Base-by-base conservation (phyloP, 2,329 filamentous ascomycete species). In the Lasiodiplodia hormozganensis region DNA sequence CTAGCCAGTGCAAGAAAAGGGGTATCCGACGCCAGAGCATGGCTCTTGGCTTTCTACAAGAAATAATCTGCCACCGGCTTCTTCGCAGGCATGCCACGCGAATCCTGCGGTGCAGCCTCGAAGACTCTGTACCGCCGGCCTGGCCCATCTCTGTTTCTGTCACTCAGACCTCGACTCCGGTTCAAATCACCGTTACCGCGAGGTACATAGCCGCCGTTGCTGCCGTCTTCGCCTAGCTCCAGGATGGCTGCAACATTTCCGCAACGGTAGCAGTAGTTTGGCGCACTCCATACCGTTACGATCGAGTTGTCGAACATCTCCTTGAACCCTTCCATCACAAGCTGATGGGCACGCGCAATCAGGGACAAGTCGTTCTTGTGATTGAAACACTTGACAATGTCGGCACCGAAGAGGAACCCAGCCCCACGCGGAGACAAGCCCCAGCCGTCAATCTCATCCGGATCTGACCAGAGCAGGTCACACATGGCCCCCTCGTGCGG, bases 281-380 rank as follows among this genome's bases (percentile, higher is more conserved):
- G 96, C 4, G 96, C 96, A 18, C 79, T 81, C 84, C 96, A 99
- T n/a, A 99, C 96, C 0, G 96, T 99, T 52, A 98, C 96, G 71
- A 99, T 97, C 58, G 90, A 93, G 16, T 90, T 91, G 77, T 97
- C 93, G 76, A 98, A 99, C 94, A 98, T 98, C 79, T 98, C 96
- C 82, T 98, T 98, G 81, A 97, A 99, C 0, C 96, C 96, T 79
- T 99, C 96, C 96, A 98, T 99, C 72, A 99, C 96, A 25, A 99
- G 89, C 80, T 99, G 96, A 78, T 99, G 96, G 0, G 96, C 96
- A 67, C 96, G 89, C 21, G 95, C 96, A 72, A 99, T 96, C 65
- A 99, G 86, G 25, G 91, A 93, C 34, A 99, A 86, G 76, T 97
- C 93, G 79, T 99, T 99, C 69, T 90, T 88, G 80, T 97, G 91